Conservation (phyloP, 2,329 filamentous ascomycete genomes). For the Phyllosticta citrichinensis region DNA sequence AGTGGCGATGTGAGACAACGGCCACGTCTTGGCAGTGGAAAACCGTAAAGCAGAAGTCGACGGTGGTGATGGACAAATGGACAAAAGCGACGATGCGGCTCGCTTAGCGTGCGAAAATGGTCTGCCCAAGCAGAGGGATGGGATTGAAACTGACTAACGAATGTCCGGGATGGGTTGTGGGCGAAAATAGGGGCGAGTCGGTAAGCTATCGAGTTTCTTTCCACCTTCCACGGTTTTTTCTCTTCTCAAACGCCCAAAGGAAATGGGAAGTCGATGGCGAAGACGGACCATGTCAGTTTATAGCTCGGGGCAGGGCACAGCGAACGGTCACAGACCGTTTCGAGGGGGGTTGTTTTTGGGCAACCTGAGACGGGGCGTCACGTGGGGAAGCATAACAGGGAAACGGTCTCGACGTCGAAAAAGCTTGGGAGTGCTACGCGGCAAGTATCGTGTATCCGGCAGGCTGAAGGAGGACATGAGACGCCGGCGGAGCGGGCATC, state of each 20-base stretch:
- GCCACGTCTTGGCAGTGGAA: background rate
- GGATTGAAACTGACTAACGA: background rate
- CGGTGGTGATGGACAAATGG: background rate
- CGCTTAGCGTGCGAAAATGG: background rate
- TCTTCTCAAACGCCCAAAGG: background rate
- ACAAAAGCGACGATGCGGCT: background rate
- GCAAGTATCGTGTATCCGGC: background rate
- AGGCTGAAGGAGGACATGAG: background rate
- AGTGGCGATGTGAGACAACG: background rate
- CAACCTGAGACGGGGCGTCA: background rate
- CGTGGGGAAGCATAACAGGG: background rate
- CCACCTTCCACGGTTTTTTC: background rate
- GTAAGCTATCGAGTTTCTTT: background rate
- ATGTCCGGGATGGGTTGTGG: background rate
- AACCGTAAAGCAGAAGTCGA: background rate
- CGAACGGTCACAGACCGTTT: background rate
- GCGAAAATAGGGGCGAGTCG: background rate
- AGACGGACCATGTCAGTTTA: background rate
- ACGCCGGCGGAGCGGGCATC: background rate
- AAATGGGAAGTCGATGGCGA: background rate
- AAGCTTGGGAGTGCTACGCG: background rate
- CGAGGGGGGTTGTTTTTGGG: background rate
- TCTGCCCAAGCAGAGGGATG: background rate
- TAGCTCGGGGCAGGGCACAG: background rate
- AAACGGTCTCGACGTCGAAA: background rate